Evolutionary conservation across 805 yeast species (phyloP), one percentile per base, ranked within the genome.

Genomic region (Ogataea methanolica): DNA sequence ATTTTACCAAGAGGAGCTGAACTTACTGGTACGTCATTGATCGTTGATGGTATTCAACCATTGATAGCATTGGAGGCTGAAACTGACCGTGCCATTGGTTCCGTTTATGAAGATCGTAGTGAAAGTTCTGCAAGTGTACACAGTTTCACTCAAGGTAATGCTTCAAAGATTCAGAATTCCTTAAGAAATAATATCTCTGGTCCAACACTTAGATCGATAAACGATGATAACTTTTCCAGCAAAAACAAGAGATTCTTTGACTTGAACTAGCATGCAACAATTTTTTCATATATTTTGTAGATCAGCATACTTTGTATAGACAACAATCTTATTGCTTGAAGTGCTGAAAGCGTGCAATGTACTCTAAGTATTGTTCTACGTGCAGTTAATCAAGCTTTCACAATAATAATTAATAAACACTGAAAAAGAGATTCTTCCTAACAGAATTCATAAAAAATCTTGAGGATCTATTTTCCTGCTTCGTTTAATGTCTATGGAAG

Each of bases 1-100:
- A 76, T 88, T 26, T 69, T 87, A 58, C 90, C 92, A 2, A 69
- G 82, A 34, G 92, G 90, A 2, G 78, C 83, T 6, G 88, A 83
- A 48, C 51, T 66, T 2, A 68, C 74, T 33, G 88, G 86, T 9
- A 72, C 84, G 5, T 60, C 68, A 11, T 67, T 88, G 49, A 75
- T 87, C 14, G 76, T 83, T 19, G 88, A 83, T 56, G 92, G 90
- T 0, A 61, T 87, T 3, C 64, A 73, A 33, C 76, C 79, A 7
- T 41, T 67, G 11, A 42, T 71, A 5, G 39, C 50, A 6, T 31
- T 55, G 23, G 50, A 51, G 8, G n/a, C 41, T 11, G 53, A 50
- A 17, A 33, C 53, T 26, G 43, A 43, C 43, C n/a, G 22, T 33
- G 36, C 29, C 29, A 33, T 22, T 15, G 39, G 34, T 33, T 42